A percentile compares a stretch with the other conserved stretches of the same genome.
Conservation (phyloP, 208 protist species). For the Trypanosoma cruzi region DNA sequence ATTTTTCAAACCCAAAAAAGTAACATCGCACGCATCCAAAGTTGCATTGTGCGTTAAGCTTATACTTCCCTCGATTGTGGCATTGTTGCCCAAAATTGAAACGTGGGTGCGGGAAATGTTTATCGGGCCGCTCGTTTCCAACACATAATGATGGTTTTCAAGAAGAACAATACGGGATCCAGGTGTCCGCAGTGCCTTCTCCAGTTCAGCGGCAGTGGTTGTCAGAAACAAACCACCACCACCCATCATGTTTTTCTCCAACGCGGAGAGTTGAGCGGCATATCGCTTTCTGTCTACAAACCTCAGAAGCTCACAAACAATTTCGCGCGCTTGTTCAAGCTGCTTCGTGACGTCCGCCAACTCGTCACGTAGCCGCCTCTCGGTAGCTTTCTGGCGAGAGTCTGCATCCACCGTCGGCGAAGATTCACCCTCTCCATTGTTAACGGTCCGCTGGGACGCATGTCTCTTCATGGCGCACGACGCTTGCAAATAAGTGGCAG, state of each 20-base stretch:
- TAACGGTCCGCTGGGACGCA: too few species aligned
- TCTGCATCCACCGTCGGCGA: too few species aligned
- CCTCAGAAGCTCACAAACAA: slow-evolving; percentile 30
- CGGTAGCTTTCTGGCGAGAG: too few species aligned
- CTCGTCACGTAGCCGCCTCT: slow-evolving; percentile 6
- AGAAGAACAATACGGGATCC: slow-evolving; percentile 54
- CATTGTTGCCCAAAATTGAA: slow-evolving; percentile 56
- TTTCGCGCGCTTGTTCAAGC: slow-evolving; percentile 24
- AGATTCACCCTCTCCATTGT: too few species aligned
- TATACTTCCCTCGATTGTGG: slow-evolving; percentile 52
- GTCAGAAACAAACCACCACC: slow-evolving; percentile 59
- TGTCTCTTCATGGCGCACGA: too few species aligned
- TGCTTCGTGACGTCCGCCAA: slow-evolving; percentile 11
- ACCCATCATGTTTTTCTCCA: slow-evolving; percentile 31
- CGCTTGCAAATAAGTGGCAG: too few species aligned
- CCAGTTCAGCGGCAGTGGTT: slow-evolving; percentile 37
- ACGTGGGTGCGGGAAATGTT: slow-evolving; percentile 41
- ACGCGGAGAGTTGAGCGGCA: slow-evolving; percentile 18
- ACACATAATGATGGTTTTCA: slow-evolving; percentile 40
- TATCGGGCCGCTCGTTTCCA: slow-evolving; percentile 33
- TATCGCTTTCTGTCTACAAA: slow-evolving; percentile 33
- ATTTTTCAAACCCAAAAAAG: slow-evolving; percentile 36
- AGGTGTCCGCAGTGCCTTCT: slow-evolving; percentile 43
- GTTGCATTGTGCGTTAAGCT: slow-evolving; percentile 33
- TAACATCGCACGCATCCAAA: slow-evolving; percentile 48